Conservation (phyloP, 192 early-diverging fungal genomes). For the Entomortierella beljakovae region DNA sequence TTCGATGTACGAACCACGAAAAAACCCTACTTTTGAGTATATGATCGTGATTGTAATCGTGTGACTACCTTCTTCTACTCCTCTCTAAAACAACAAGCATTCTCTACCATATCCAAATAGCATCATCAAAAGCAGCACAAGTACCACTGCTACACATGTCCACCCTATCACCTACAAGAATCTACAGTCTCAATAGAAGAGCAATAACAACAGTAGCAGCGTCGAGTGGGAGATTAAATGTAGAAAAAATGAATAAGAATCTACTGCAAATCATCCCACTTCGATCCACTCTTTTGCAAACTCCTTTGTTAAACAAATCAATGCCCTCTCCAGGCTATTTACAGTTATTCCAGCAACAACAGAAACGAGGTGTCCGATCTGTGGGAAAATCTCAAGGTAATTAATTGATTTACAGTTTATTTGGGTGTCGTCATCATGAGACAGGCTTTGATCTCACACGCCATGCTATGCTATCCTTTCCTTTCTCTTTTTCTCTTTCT, state of each 20-base stretch:
- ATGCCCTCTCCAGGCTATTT: not conserved
- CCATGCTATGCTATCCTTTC: no score
- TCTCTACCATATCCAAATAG: no score
- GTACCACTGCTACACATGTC: not conserved
- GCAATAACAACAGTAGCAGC: not conserved
- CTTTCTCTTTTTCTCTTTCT: not conserved
- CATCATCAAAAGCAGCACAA: no score
- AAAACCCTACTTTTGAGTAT: no score
- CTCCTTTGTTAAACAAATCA: not conserved
- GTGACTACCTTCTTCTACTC: no score
- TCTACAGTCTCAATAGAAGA: not conserved
- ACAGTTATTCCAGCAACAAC: conserved; percentile 3
- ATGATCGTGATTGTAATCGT: no score
- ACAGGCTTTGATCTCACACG: no score
- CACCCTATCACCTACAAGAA: not conserved
- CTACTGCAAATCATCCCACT: not conserved
- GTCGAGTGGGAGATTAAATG: not conserved
- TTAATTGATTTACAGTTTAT: conserved; percentile 13
- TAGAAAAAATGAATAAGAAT: conserved; percentile 1
- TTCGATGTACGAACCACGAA: no score
- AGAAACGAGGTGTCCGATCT: conserved; percentile 41
- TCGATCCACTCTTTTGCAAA: not conserved
- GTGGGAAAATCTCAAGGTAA: conserved; percentile 58
- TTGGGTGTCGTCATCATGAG: not conserved
- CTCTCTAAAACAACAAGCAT: no score